Percentiles rank a stretch among this genome's conserved stretches.
These are phyloP conservation scores for Aspergillus candidus DNA, from an alignment of 2,329 filamentous ascomycete species.

Conservation along the genomic window DNA sequence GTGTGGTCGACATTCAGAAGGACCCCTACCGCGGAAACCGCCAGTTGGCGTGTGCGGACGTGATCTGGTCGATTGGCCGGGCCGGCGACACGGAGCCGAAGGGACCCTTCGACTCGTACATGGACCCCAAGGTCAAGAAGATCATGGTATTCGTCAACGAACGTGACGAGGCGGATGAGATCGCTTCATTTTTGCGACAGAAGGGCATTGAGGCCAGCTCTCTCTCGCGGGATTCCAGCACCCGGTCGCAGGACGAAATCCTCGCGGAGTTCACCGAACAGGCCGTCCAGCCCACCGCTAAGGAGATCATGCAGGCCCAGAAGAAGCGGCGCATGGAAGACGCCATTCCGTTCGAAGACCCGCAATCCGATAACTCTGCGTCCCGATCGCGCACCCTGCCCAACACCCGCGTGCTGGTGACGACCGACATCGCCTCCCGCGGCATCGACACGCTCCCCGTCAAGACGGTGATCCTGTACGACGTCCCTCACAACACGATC, in stretches of 20 bases:
- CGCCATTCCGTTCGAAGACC: slow-evolving; percentile 37
- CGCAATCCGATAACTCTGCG: slow-evolving; percentile 27
- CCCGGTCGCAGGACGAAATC: slow-evolving; percentile 70
- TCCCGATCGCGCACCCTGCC: slow-evolving; percentile 48
- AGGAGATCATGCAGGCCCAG: slow-evolving; percentile 28
- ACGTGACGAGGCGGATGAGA: slow-evolving; percentile 75
- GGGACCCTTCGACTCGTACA: slow-evolving; percentile 28
- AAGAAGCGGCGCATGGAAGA: slow-evolving; percentile 28
- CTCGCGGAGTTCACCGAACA: slow-evolving; percentile 64
- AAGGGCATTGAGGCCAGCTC: slow-evolving; percentile 88
- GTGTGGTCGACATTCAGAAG: slow-evolving; percentile 83
- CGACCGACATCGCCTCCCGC: slow-evolving; percentile 84
- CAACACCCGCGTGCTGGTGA: slow-evolving; percentile 86
- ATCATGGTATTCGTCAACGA: slow-evolving; percentile 97
- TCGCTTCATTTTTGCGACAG: slow-evolving; percentile 68
- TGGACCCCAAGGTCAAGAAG: slow-evolving; percentile 62
- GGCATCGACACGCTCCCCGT: slow-evolving; percentile 93
- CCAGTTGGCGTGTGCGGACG: slow-evolving; percentile 85
- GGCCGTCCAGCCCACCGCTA: slow-evolving; percentile 29
- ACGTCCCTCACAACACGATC: slow-evolving; percentile 95
- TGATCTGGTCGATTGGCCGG: slow-evolving; percentile 87
- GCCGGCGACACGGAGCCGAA: slow-evolving; percentile 50
- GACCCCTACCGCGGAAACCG: slow-evolving; percentile 95
- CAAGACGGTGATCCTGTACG: slow-evolving; percentile 85
- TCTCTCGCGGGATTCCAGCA: slow-evolving; percentile 75